Percentiles rank a stretch among this genome's conserved stretches.
These are phyloP conservation scores for Solanum hybrid DNA, from an alignment of 305 asterid species.

Conservation along the genomic window DNA sequence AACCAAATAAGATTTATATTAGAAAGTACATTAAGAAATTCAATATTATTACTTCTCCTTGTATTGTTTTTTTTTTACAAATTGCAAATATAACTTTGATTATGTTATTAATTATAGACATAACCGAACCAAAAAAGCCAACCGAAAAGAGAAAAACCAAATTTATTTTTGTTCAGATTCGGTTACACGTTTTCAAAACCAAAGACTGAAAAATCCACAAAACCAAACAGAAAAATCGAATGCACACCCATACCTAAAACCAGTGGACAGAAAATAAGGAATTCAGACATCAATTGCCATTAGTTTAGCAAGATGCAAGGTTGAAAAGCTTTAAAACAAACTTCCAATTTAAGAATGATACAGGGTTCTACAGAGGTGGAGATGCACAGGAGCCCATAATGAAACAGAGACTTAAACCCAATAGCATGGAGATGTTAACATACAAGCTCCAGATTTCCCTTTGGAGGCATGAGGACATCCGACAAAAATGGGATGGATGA, in stretches of 20 bases:
- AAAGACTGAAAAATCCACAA: background rate
- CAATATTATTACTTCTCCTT: background rate
- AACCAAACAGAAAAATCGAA: background rate
- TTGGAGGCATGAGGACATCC: background rate
- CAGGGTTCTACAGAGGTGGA: background rate
- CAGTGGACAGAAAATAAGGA: background rate
- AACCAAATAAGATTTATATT: background rate
- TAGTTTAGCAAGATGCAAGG: background rate
- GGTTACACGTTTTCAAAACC: background rate
- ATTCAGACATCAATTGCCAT: background rate
- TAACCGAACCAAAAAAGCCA: background rate
- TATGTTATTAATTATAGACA: background rate
- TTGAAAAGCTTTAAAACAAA: background rate
- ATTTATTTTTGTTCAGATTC: background rate
- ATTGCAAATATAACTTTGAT: background rate
- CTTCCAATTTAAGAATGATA: background rate
- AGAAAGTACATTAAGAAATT: background rate
- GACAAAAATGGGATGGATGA: background rate
- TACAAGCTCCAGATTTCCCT: background rate
- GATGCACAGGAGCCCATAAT: background rate
- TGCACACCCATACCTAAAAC: background rate
- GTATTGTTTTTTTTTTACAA: background rate
- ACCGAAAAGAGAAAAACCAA: background rate
- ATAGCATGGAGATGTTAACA: background rate
- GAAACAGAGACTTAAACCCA: background rate